phyloP scores from a whole-genome alignment of 345 rosid species.

The Corchorus capsularis region DNA sequence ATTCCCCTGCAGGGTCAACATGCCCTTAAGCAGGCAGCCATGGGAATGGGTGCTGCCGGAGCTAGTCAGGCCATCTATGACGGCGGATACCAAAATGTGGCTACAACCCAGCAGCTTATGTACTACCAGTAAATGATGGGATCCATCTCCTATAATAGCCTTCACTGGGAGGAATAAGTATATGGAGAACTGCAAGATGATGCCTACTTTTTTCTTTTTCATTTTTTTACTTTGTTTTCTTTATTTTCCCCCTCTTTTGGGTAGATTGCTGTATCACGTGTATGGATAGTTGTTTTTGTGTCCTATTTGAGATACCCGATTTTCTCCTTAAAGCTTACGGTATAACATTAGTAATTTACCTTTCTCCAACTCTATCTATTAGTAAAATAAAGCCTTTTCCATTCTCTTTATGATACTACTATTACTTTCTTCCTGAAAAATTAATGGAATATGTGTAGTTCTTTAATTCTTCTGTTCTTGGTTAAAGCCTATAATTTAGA shows the following conservation, averaged over 20 bases:
- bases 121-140: constrained; percentile 59
- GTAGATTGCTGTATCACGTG: background rate
- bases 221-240: background rate
- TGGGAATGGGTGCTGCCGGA: constrained; percentile 71
- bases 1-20: constrained; percentile 85
- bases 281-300: background rate
- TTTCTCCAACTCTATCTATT: no score
- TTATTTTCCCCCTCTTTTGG: background rate
- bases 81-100: constrained; percentile 74
- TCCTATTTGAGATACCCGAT: no score
- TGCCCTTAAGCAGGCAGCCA: constrained; percentile 73
- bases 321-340: no score
- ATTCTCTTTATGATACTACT: no score
- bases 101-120: constrained; percentile 83
- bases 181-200: background rate
- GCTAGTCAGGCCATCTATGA: constrained; percentile 78
- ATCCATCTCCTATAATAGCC: background rate
- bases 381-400: no score
- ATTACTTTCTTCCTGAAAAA: no score
- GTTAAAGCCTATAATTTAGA: no score
- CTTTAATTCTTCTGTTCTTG: no score
- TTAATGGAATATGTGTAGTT: no score
- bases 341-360: no score
- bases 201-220: background rate
- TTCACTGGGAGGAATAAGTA: constrained; percentile 26